phyloP scores from a whole-genome alignment of 495 filamentous ascomycete genomes.

The Penicillium waksmanii region DNA sequence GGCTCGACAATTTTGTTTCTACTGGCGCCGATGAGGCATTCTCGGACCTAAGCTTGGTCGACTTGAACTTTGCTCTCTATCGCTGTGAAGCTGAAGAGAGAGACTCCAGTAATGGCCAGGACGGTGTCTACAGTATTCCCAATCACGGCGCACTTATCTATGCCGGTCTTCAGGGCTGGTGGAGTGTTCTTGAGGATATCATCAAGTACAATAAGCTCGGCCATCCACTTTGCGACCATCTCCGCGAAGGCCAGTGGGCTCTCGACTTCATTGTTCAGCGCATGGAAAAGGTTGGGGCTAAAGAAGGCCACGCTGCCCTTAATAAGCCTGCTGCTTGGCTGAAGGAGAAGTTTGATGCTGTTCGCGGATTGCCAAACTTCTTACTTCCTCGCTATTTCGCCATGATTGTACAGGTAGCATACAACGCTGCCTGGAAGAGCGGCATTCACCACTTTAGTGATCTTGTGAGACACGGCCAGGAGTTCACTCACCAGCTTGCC shows the following conservation, averaged over 20 bases:
- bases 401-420: conserved; percentile 82
- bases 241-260: conserved; percentile 93
- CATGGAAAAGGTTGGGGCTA: conserved; percentile 70
- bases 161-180: conserved; percentile 97
- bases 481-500: conserved; percentile 81
- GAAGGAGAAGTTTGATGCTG: conserved; percentile 78
- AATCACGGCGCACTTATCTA: conserved; percentile 85
- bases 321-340: conserved; percentile 74
- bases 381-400: conserved; percentile 92
- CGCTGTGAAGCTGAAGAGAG: conserved; percentile 90
- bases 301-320: conserved; percentile 61
- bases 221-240: conserved; percentile 89
- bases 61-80: conserved; percentile 92
- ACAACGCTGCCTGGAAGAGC: conserved; percentile 78
- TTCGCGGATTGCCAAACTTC: conserved; percentile 83
- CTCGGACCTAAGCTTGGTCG: conserved; percentile 68
- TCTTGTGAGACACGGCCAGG: conserved; percentile 77
- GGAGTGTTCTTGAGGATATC: conserved; percentile 86
- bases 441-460: conserved; percentile 76
- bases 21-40: conserved; percentile 82
- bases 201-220: conserved; percentile 89
- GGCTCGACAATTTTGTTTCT: conserved; percentile 81
- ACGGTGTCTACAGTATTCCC: conserved; percentile 89
- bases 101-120: conserved; percentile 74
- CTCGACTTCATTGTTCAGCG: conserved; percentile 83